These are phyloP conservation scores for Flaveria ramosissima DNA, from an alignment of 129 eudicot species.

Conservation along the genomic window DNA sequence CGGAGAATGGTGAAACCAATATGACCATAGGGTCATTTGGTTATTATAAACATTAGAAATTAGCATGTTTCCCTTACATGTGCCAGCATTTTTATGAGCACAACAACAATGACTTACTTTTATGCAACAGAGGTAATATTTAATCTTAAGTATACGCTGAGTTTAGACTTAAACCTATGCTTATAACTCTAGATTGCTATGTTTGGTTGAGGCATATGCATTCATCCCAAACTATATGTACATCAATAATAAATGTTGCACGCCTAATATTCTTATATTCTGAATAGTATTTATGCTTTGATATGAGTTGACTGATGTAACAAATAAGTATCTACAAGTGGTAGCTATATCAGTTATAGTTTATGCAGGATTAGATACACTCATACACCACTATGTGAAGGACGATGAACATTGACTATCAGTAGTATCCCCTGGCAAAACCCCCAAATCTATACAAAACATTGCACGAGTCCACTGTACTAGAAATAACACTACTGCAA, in stretches of 20 bases:
- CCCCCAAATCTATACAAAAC: not conserved
- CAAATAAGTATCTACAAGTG: constrained; percentile 18
- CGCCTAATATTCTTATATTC: not conserved
- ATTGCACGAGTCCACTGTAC: not conserved
- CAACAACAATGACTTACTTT: not conserved
- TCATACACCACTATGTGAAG: not conserved
- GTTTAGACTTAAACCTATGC: not conserved
- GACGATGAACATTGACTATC: constrained; percentile 1
- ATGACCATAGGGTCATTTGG: not conserved
- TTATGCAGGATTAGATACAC: not conserved
- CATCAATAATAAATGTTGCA: not conserved
- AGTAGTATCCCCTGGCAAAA: constrained; percentile 12
- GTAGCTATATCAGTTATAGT: not conserved
- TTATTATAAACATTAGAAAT: constrained; percentile 5
- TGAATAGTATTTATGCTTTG: not conserved
- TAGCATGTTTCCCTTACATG: constrained; percentile 6
- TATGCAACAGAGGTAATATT: too few relatives aligned
- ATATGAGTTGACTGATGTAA: not conserved
- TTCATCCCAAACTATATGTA: not conserved
- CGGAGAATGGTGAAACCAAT: constrained; percentile 7
- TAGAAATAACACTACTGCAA: constrained; percentile 11
- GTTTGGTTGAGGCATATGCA: constrained; percentile 5
- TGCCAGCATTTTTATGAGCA: not conserved
- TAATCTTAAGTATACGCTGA: not conserved
- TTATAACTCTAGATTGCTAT: constrained; percentile 10